These are phyloP conservation scores for Kernera saxatilis DNA, from an alignment of 345 rosid species.

Conservation along the genomic window DNA sequence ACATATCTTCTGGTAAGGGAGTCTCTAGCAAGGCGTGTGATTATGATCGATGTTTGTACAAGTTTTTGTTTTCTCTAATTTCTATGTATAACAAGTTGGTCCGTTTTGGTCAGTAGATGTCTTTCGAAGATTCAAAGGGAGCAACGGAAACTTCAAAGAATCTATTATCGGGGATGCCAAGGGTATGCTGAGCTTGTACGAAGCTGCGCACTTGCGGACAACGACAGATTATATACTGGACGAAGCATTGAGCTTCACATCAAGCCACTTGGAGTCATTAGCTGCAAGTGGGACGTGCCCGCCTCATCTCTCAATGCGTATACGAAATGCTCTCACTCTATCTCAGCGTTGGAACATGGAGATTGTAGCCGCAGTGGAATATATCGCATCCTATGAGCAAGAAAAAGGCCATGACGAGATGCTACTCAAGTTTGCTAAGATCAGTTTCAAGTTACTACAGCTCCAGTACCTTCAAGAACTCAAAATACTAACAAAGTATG, in stretches of 20 bases:
- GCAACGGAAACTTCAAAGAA: slow-evolving; percentile 20
- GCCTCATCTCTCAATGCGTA: neutral
- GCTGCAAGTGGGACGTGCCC: neutral
- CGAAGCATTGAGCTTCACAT: slow-evolving; percentile 31
- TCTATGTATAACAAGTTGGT: neutral
- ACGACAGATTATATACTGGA: slow-evolving; percentile 33
- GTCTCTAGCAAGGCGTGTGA: neutral
- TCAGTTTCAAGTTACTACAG: slow-evolving; percentile 12
- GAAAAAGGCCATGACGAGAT: slow-evolving; percentile 5
- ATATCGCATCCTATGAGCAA: slow-evolving; percentile 1
- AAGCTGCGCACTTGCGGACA: slow-evolving; percentile 29
- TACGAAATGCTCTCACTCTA: neutral
- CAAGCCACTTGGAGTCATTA: slow-evolving; percentile 1
- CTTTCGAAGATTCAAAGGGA: slow-evolving; percentile 29
- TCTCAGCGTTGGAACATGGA: slow-evolving; percentile 16
- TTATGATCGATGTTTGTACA: neutral
- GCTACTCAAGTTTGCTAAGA: slow-evolving; percentile 13
- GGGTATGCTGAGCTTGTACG: slow-evolving; percentile 37
- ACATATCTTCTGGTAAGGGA: slow-evolving; percentile 8
- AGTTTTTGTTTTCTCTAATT: neutral
- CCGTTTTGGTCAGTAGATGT: slow-evolving; percentile 21
- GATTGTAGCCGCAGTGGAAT: neutral
- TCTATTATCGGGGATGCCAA: slow-evolving; percentile 9
- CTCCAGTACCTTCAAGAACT: slow-evolving; percentile 16
- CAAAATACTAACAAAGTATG: slow-evolving; percentile 14